A percentile compares a stretch with the other conserved stretches of the same genome.
Evolutionary conservation across 2,329 filamentous ascomycete species (phyloP).

Genomic region (Aspergillus spinulosporus): DNA sequence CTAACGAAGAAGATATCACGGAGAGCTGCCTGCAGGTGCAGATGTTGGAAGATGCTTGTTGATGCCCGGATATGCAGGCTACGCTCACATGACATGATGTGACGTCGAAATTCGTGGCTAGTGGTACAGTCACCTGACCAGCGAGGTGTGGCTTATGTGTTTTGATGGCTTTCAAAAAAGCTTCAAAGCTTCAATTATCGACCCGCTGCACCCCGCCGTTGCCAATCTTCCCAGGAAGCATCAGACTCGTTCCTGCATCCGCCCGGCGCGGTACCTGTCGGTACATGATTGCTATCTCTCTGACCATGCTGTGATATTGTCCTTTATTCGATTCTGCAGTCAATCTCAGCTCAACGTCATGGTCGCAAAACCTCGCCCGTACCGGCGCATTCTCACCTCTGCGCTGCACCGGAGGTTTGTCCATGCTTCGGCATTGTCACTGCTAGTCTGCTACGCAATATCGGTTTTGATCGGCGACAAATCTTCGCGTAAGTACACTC

Average conservation of each 20-base stretch:
- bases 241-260: constrained; percentile 1
- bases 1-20: constrained; percentile 6
- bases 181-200: constrained; percentile 20
- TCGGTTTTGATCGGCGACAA: constrained; percentile 69
- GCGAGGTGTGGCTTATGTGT: constrained; percentile 29
- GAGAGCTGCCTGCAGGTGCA: constrained; percentile 21
- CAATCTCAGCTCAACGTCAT: constrained; percentile 33
- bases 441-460: constrained; percentile 71
- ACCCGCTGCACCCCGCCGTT: constrained; percentile 15
- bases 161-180: constrained; percentile 38
- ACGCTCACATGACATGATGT: constrained; percentile 29
- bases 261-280: background rate
- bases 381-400: constrained; percentile 89
- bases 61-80: constrained; percentile 29
- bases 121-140: constrained; percentile 30
- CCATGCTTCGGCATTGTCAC: constrained; percentile 68
- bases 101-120: background rate
- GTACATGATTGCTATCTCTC: background rate
- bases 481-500: constrained; percentile 61
- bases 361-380: constrained; percentile 51
- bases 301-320: constrained; percentile 28
- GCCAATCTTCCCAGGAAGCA: constrained; percentile 9
- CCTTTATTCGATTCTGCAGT: constrained; percentile 23
- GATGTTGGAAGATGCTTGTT: constrained; percentile 12
- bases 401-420: constrained; percentile 84